Evolutionary conservation across 805 yeast genomes (phyloP), one percentile per base, ranked within the genome.

Genomic region (Metschnikowia continentalis): DNA sequence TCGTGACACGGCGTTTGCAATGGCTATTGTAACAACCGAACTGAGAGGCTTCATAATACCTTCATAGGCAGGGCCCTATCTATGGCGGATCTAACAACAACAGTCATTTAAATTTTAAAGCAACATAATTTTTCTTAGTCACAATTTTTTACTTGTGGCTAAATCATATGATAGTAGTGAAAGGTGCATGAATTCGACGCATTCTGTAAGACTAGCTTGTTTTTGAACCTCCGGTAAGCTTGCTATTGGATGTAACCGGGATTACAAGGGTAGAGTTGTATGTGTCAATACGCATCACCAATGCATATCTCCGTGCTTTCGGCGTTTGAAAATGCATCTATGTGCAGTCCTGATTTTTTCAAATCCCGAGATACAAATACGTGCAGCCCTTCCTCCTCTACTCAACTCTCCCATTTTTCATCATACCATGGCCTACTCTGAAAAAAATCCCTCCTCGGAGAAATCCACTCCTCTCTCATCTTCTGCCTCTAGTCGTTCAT

Each of bases 361-460:
- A 36, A 44, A 44, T 35, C 47, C 47, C 47, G 47, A 17, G 23
- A 44, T 44, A 35, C 35, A 44, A 23, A 44, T 17, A 44, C 10
- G 33, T 33, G 46, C 46, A n/a, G 20, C 15, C 19, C 15, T 11
- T 38, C 38, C 20, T 6, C 11, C 30, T 6, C 26, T 8, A 11
- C 32, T 33, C 6, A 1, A 13, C 13, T 13, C 17, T 26, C 17
- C 6, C 22, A 19, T 33, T 20, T 35, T 35, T 20, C 14, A 15
- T 17, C 32, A n/a, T 22, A 22, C 23, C 15, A 44, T 44, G 39
- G 26, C 47, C 8, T 23, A 35, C 47, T 23, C 39, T 15, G 47
- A 44, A 11, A 35, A 44, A 26, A 23, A 35, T 0, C 7, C 35
- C 11, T 20, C 32, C 5, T 42, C 38, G 26, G 38, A 20, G 30